Conservation (phyloP, 805 yeast genomes). For the Scheffersomyces stipitis region DNA sequence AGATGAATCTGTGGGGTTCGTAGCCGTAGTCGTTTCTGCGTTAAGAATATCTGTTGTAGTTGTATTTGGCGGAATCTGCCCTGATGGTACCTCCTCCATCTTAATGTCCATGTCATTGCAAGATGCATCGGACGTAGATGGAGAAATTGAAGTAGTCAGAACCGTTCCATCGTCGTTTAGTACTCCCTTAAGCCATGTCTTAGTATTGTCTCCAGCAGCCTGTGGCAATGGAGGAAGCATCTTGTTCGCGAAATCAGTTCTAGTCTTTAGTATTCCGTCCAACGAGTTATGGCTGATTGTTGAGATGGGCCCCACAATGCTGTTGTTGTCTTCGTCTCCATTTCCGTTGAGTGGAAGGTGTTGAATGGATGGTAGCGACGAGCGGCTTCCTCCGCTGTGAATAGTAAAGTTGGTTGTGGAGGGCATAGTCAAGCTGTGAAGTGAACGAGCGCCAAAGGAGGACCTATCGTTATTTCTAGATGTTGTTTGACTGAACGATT, state of each 20-base stretch:
- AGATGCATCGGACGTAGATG: not conserved
- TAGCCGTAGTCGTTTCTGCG: no score
- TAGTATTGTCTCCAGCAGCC: conserved; percentile 9
- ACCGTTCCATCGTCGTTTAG: conserved; percentile 19
- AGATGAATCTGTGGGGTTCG: no score
- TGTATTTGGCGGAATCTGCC: not conserved
- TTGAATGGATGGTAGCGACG: not conserved
- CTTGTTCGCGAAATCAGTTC: not conserved
- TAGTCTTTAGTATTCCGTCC: not conserved
- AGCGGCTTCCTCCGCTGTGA: not conserved
- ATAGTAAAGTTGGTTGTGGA: not conserved
- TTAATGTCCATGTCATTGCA: conserved; percentile 1
- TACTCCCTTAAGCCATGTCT: conserved; percentile 29
- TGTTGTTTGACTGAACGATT: conserved; percentile 27
- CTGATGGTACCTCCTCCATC: not conserved
- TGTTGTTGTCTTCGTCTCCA: not conserved
- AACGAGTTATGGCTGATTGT: not conserved
- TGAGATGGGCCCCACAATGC: not conserved
- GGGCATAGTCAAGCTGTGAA: not conserved
- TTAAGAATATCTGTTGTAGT: no score
- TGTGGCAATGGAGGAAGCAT: not conserved
- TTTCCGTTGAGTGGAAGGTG: not conserved
- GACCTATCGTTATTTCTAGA: conserved; percentile 1
- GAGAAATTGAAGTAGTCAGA: not conserved
- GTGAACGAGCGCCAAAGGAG: not conserved